Evolutionary conservation across 2,329 filamentous ascomycete genomes (phyloP).

Genomic region (Teratosphaeria gauchensis): DNA sequence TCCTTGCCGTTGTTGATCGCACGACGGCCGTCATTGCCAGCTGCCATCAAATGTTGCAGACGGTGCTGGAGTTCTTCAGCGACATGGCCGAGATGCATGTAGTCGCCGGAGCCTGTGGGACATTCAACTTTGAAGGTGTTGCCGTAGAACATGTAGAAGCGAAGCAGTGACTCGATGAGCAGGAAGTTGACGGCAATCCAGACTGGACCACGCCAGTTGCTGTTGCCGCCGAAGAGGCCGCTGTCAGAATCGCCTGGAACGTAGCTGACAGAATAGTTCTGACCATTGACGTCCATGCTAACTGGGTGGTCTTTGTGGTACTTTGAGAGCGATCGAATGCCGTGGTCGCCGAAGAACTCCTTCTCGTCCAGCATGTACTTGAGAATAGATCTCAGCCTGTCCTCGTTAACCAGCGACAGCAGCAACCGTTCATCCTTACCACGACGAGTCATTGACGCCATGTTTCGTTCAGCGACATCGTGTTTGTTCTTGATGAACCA

Average conservation of each 20-base stretch:
- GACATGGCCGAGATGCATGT: constrained; percentile 91
- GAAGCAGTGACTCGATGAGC: constrained; percentile 83
- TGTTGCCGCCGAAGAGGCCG: constrained; percentile 90
- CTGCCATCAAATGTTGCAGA: constrained; percentile 80
- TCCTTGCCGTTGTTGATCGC: constrained; percentile 82
- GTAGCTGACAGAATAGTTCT: constrained; percentile 79
- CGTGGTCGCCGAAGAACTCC: constrained; percentile 83
- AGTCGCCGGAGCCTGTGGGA: constrained; percentile 83
- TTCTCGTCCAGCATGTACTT: constrained; percentile 87
- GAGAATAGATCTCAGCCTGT: constrained; percentile 81
- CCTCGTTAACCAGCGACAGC: constrained; percentile 82
- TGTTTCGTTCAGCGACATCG: constrained; percentile 84
- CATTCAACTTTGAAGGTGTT: constrained; percentile 83
- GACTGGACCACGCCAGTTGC: constrained; percentile 90
- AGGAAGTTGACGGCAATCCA: constrained; percentile 96
- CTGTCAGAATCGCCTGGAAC: constrained; percentile 94
- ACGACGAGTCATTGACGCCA: constrained; percentile 82
- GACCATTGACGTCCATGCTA: constrained; percentile 91
- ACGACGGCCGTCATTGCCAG: constrained; percentile 73
- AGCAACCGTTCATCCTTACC: constrained; percentile 85
- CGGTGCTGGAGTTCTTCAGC: constrained; percentile 93
- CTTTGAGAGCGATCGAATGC: constrained; percentile 86
- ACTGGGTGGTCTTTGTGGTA: constrained; percentile 83
- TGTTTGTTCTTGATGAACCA: constrained; percentile 88
- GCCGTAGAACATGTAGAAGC: constrained; percentile 95